Evolutionary conservation across 805 yeast species (phyloP).

Genomic region (Saccharomycopsis synnaedendra): DNA sequence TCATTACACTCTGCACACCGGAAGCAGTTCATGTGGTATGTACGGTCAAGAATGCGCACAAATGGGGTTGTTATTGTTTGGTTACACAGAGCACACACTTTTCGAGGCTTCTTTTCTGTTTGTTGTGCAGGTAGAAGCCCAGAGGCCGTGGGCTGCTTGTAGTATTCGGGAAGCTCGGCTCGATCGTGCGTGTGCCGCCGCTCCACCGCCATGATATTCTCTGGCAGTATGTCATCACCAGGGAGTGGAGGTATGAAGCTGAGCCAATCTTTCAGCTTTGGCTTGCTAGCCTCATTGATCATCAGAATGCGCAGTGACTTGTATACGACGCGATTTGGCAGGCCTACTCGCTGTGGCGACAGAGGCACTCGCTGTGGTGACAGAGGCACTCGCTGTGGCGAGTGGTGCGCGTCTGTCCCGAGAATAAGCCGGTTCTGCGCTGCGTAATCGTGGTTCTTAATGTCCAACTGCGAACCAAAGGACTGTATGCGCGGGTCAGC

Average conservation of each 20-base stretch:
- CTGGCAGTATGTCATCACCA: neutral
- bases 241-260: constrained; percentile 23
- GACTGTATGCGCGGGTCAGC: constrained; percentile 7
- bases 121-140: neutral
- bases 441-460: constrained; percentile 12
- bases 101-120: constrained; percentile 12
- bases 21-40: constrained; percentile 83
- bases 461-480: constrained; percentile 9
- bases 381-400: no score
- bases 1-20: constrained; percentile 75
- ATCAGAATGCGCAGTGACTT: neutral
- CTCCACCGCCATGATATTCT: neutral
- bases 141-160: constrained; percentile 1
- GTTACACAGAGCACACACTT: constrained; percentile 41
- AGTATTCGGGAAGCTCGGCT: constrained; percentile 5
- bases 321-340: neutral
- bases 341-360: neutral
- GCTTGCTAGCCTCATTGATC: neutral
- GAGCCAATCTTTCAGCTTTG: constrained; percentile 12
- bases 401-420: no score
- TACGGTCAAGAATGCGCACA: constrained; percentile 70
- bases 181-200: constrained; percentile 1
- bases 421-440: constrained; percentile 1
- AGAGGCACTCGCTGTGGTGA: no score
- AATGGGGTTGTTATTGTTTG: constrained; percentile 57